Conservation (phyloP, 2,329 filamentous ascomycete species). For the Fusarium sp. region DNA sequence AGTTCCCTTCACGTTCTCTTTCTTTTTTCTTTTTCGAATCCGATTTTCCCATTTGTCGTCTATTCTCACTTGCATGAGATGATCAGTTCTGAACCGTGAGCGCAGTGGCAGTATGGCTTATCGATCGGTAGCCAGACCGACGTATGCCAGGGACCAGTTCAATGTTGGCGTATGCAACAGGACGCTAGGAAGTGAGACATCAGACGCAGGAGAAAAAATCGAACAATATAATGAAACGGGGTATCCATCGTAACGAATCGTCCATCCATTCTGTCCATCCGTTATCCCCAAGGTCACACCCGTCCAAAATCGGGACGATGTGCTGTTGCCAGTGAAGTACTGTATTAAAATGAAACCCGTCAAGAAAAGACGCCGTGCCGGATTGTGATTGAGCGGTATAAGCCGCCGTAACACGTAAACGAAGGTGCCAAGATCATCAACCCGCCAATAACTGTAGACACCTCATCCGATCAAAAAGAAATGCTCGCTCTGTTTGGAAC, state of each 20-base stretch:
- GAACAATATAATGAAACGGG: conserved; percentile 46
- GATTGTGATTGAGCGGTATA: neutral
- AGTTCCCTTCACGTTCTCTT: neutral
- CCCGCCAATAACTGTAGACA: conserved; percentile 18
- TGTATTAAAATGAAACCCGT: conserved; percentile 48
- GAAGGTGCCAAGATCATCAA: conserved; percentile 28
- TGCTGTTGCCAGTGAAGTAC: conserved; percentile 54
- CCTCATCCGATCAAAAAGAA: conserved; percentile 12
- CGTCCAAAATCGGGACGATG: conserved; percentile 34
- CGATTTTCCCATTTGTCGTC: conserved; percentile 15
- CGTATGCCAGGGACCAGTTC: conserved; percentile 20
- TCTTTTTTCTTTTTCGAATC: conserved; percentile 29
- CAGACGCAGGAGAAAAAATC: conserved; percentile 31
- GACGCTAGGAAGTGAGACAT: conserved; percentile 26
- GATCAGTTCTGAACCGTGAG: conserved; percentile 1
- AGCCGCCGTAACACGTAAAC: conserved; percentile 18
- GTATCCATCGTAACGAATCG: conserved; percentile 58
- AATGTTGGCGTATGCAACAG: conserved; percentile 32
- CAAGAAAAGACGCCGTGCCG: conserved; percentile 8
- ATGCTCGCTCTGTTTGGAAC: conserved; percentile 1
- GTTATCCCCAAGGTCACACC: conserved; percentile 44
- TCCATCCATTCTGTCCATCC: conserved; percentile 57
- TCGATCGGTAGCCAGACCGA: conserved; percentile 43
- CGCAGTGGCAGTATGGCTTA: conserved; percentile 14
- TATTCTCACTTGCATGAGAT: conserved; percentile 16